These are phyloP conservation scores for Tilletia indica DNA, from an alignment of 1,284 basidiomycete species.

Conservation along the genomic window DNA sequence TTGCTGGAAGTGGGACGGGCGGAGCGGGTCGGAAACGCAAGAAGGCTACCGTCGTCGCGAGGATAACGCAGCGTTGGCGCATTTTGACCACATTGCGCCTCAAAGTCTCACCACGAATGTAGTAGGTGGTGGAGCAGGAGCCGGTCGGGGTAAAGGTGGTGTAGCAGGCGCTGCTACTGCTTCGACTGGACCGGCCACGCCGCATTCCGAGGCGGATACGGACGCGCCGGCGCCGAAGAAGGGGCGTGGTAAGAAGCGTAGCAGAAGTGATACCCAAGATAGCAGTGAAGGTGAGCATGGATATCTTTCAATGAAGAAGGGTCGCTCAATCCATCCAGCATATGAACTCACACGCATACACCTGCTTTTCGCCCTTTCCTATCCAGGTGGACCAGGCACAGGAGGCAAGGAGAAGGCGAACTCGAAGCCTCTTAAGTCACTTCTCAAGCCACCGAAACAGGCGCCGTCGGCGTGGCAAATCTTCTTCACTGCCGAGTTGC, in stretches of 20 bases:
- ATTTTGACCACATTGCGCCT: too few species aligned
- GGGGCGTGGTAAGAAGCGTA: slow-evolving; percentile 12
- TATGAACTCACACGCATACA: neutral
- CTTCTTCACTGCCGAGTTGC: slow-evolving; percentile 93
- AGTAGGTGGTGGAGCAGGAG: too few species aligned
- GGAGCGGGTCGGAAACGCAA: slow-evolving; percentile 10
- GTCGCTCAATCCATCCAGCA: neutral
- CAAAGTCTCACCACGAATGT: too few species aligned
- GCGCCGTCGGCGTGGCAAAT: slow-evolving; percentile 94
- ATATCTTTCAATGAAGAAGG: neutral
- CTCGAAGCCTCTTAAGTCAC: slow-evolving; percentile 58
- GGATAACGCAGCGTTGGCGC: neutral
- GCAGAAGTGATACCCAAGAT: slow-evolving; percentile 15
- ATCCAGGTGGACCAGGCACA: too few species aligned
- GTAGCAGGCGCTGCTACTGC: neutral
- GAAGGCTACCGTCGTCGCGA: slow-evolving; percentile 13
- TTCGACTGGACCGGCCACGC: neutral
- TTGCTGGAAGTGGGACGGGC: neutral
- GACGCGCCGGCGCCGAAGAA: slow-evolving; percentile 9
- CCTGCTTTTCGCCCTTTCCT: neutral
- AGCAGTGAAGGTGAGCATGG: neutral
- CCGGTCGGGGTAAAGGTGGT: neutral
- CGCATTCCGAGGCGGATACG: neutral
- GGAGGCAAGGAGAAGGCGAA: slow-evolving; percentile 25
- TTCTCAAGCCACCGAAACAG: slow-evolving; percentile 81